These are phyloP conservation scores for Hymenoscyphus occultus DNA, from an alignment of 2,329 filamentous ascomycete genomes.

Conservation along the genomic window DNA sequence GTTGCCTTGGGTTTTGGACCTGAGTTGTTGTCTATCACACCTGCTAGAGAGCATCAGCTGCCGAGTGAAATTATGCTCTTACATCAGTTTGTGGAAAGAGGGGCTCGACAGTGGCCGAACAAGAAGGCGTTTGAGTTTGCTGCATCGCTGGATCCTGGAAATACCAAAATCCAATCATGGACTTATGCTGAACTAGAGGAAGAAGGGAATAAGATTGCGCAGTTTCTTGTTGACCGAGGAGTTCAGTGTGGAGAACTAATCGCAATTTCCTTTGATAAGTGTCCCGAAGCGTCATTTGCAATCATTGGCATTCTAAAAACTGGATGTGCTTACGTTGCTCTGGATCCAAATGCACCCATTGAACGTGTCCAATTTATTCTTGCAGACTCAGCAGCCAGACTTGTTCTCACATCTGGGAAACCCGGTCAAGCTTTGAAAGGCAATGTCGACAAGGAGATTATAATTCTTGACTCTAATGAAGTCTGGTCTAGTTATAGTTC, in stretches of 20 bases:
- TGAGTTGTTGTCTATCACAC: conserved; percentile 62
- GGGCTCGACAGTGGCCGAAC: conserved; percentile 53
- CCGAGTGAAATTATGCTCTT: conserved; percentile 56
- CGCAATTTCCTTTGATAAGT: conserved; percentile 40
- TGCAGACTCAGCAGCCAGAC: conserved; percentile 62
- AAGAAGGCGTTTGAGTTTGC: conserved; percentile 75
- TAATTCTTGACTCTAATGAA: conserved; percentile 31
- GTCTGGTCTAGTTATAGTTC: conserved; percentile 17
- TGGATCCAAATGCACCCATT: conserved; percentile 40
- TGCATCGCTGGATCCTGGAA: conserved; percentile 48
- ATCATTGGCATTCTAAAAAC: conserved; percentile 39
- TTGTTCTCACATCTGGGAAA: conserved; percentile 57
- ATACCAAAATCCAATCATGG: conserved; percentile 57
- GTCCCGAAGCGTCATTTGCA: conserved; percentile 38
- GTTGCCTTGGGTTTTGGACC: conserved; percentile 19
- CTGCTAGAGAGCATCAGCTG: conserved; percentile 57
- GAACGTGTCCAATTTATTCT: conserved; percentile 36
- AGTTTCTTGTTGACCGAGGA: conserved; percentile 53
- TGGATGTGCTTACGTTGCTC: conserved; percentile 39
- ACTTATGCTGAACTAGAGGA: conserved; percentile 70
- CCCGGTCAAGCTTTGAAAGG: conserved; percentile 41
- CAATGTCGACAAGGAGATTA: conserved; percentile 20
- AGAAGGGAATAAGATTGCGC: conserved; percentile 69
- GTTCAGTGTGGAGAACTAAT: conserved; percentile 50
- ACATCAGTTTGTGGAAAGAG: conserved; percentile 74